Base-by-base conservation (phyloP, 2,329 filamentous ascomycete species). In the Endoconidiophora laricicola region DNA sequence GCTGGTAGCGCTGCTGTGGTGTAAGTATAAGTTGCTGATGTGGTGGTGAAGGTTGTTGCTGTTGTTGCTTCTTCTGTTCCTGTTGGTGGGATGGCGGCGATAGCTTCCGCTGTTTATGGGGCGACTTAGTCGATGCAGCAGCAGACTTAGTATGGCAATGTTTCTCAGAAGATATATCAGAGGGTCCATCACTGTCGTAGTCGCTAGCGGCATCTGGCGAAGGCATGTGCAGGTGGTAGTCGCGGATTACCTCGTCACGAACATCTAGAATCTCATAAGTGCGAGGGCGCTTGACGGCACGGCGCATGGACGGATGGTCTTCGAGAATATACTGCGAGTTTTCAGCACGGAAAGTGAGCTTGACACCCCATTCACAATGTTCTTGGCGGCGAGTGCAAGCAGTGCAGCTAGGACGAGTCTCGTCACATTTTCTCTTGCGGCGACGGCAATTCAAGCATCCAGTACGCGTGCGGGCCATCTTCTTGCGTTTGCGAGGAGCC, bases 381-480 rank as follows among this genome's bases (percentile, higher is more conserved):
- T 65, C 61, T 23, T 56, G 56, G 3, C 60, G 58, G 7, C 62
- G 59, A 9, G 57, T 53, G 54, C 63, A 66, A 1, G 61, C 61
- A 12, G 62, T 61, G 41, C 64, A 66, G 2, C 60, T 54, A 5
- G 64, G 64, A 1, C 59, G 61, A 4, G 55, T 55, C 51, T 66
- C 64, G 48, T 66, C 63, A 50, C 63, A 65, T 52, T 64, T 65
- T 40, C 63, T 59, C 58, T 65, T 65, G 56, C 62, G 64, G 36
- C 62, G 61, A 6, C 63, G 62, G 24, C 63, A 65, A 52, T 65
- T 65, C 49, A 65, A 60, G 38, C 63, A 65, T 1, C 63, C 62
- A 3, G 61, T 63, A 22, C 62, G 57, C 12, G 62, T 65, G 14
- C 62, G 58, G 41, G 59, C 62, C 10, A 60, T 58, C 55, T 63